Conservation (phyloP, 2,329 filamentous ascomycete species). For the Aspergillus oerlinghausenensis region DNA sequence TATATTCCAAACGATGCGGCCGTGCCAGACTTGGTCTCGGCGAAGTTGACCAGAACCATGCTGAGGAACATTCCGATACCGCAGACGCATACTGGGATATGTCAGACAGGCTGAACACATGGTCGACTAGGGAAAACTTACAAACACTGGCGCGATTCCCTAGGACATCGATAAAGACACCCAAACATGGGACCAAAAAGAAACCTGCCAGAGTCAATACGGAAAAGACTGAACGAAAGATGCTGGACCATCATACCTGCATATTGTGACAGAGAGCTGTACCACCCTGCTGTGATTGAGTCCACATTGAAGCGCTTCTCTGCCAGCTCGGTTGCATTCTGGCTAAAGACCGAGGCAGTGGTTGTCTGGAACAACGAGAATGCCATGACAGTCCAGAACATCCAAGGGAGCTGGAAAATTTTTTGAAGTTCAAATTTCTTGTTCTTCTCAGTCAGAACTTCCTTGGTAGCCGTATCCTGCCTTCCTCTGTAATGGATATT, state of each 20-base stretch:
- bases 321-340: slow-evolving; percentile 59
- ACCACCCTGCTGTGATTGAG: slow-evolving; percentile 56
- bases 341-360: slow-evolving; percentile 50
- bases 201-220: slow-evolving; percentile 34
- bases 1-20: slow-evolving; percentile 58
- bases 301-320: slow-evolving; percentile 56
- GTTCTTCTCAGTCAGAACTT: slow-evolving; percentile 56
- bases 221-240: not conserved
- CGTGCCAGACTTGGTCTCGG: slow-evolving; percentile 46
- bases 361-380: slow-evolving; percentile 59
- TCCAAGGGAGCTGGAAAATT: slow-evolving; percentile 56
- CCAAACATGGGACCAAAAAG: slow-evolving; percentile 55
- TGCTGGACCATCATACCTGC: slow-evolving; percentile 25
- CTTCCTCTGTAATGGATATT: slow-evolving; percentile 46
- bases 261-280: slow-evolving; percentile 54
- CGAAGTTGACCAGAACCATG: slow-evolving; percentile 54
- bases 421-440: slow-evolving; percentile 54
- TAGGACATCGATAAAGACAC: slow-evolving; percentile 53
- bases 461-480: slow-evolving; percentile 54
- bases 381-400: slow-evolving; percentile 52
- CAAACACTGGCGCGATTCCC: slow-evolving; percentile 49
- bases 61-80: slow-evolving; percentile 49
- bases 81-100: slow-evolving; percentile 34
- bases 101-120: slow-evolving; percentile 2
- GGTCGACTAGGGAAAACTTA: slow-evolving; percentile 27